Evolutionary conservation across 345 rosid species (phyloP), one percentile per base, ranked within the genome.

Genomic region (Acer negundo): DNA sequence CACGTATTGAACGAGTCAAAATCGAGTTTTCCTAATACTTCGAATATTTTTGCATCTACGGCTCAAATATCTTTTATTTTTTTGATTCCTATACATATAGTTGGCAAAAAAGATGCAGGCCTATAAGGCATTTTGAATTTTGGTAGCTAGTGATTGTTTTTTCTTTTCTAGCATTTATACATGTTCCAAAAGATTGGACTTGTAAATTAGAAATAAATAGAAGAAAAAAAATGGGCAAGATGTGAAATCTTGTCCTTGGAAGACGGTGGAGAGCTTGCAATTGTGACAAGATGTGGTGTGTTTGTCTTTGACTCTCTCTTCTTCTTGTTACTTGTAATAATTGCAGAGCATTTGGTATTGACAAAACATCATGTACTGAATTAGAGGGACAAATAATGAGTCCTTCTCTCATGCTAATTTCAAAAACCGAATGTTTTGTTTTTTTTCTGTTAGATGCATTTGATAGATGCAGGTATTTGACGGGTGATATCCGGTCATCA

Each of bases 61-160:
- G 7, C 63, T 59, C 17, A 11, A 59, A 59, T n/a, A 59, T 2
- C 2, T 59, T 59, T 59, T 10, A 59, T 59, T 59, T 20, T 7
- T 59, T n/a, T 20, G 1, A 20, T 15, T 59, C 63, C 63, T 16
- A 59, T 2, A 20, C 22, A 1, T 20, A 1, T 5, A 59, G 63
- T 20, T 53, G 63, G 26, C 63, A 59, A 59, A 5, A 40, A 35
- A 61, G 76, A 40, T 73, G 68, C 42, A 35, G 76, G 67, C 40
- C 10, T 2, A 13, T 4, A 35, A 38, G 28, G 22, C 75, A 42
- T 35, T 12, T 22, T 58, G 17, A 38, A 38, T 6, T 49, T 58
- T 42, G 12, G 67, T 73, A 40, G 35, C 55, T 8, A 7, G 55
- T 22, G 31, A 15, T 20, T 62, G 17, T 73, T 73, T 73, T 61